Conservation (phyloP, 148 eudicot genomes). For the Camellia japonica region DNA sequence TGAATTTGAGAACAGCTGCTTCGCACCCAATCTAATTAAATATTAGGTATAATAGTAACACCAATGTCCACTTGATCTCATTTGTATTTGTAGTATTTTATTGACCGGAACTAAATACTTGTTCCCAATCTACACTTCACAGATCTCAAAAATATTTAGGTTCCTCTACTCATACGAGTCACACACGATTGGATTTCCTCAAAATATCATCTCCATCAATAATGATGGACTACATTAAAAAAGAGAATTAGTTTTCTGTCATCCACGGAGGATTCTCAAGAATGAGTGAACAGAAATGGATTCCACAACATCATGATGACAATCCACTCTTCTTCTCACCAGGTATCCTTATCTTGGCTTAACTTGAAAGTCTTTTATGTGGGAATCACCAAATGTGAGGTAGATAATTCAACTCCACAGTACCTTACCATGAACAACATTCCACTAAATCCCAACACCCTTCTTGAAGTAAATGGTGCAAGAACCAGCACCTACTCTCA, state of each 20-base stretch:
- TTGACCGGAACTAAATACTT: no score
- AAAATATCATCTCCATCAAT: slow-evolving; percentile 2
- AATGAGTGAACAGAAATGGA: slow-evolving; percentile 37
- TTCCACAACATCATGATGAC: slow-evolving; percentile 25
- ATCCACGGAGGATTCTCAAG: slow-evolving; percentile 39
- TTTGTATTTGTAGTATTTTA: no score
- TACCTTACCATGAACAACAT: slow-evolving; percentile 63
- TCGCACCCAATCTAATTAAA: no score
- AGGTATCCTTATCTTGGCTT: slow-evolving; percentile 53
- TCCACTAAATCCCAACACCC: slow-evolving; percentile 63
- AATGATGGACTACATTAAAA: slow-evolving; percentile 15
- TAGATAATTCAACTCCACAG: slow-evolving; percentile 64
- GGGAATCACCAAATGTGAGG: slow-evolving; percentile 53
- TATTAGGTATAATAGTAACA: no score
- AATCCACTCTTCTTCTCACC: slow-evolving; percentile 31
- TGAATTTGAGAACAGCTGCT: no score
- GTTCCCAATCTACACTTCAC: no score
- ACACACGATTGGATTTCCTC: slow-evolving; percentile 1
- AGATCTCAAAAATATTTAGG: slow-evolving; percentile 2
- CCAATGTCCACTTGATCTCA: no score
- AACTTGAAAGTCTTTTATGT: slow-evolving; percentile 73
- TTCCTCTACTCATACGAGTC: slow-evolving; percentile 12
- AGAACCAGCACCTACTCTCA: slow-evolving; percentile 63
- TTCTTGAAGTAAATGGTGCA: slow-evolving; percentile 68
- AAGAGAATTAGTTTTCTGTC: slow-evolving; percentile 17